Evolutionary conservation across 2,329 filamentous ascomycete species (phyloP).

Genomic region (Penicillium sp.): DNA sequence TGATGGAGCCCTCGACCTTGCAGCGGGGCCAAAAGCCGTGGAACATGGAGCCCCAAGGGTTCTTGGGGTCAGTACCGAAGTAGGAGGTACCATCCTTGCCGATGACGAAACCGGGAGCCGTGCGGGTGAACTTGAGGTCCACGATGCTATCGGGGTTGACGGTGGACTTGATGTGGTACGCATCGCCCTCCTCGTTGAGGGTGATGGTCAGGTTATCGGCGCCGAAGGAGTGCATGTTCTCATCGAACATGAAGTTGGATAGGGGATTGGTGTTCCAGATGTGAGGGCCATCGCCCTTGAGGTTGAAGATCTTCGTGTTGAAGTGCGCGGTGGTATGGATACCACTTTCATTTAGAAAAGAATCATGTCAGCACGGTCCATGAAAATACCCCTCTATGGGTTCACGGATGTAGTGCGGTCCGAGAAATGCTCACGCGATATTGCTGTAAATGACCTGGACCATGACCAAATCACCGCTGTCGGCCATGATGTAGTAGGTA

Average conservation of each 20-base stretch:
- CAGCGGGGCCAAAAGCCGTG: constrained; percentile 95
- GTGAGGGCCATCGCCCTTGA: constrained; percentile 64
- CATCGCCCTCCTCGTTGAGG: constrained; percentile 74
- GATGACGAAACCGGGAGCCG: constrained; percentile 73
- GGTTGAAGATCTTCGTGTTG: constrained; percentile 86
- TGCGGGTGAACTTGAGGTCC: constrained; percentile 73
- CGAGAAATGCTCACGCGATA: constrained; percentile 63
- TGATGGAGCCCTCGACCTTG: constrained; percentile 72
- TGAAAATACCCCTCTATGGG: neutral
- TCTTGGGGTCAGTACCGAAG: constrained; percentile 76
- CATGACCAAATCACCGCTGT: constrained; percentile 70
- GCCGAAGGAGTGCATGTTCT: constrained; percentile 76
- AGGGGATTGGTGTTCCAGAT: constrained; percentile 82
- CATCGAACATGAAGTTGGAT: constrained; percentile 73
- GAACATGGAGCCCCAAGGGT: constrained; percentile 89
- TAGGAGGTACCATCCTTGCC: constrained; percentile 78
- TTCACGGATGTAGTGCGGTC: neutral
- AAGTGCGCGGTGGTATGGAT: constrained; percentile 89
- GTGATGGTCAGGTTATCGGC: constrained; percentile 80
- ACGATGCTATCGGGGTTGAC: constrained; percentile 75
- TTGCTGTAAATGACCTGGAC: constrained; percentile 97
- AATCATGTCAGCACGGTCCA: constrained; percentile 3
- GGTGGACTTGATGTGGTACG: constrained; percentile 85
- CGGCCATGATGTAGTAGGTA: constrained; percentile 82
- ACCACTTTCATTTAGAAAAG: constrained; percentile 54